Percentiles rank a stretch among this genome's conserved stretches.
These are phyloP conservation scores for Acaromyces ingoldii DNA, from an alignment of 1,284 basidiomycete genomes.

Conservation along the genomic window DNA sequence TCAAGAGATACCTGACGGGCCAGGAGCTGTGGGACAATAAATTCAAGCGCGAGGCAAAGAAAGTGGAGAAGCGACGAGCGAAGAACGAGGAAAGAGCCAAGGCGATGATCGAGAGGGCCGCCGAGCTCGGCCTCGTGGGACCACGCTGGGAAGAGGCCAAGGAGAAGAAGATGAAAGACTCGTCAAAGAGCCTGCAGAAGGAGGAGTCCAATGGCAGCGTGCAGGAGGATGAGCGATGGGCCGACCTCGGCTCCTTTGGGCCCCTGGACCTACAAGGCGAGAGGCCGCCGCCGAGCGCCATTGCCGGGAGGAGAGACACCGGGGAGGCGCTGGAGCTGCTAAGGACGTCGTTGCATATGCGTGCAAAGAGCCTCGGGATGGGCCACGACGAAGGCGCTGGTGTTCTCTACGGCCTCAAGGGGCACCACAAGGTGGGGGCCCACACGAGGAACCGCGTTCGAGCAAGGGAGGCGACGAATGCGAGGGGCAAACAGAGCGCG, in stretches of 20 bases:
- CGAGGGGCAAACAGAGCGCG: constrained; percentile 3
- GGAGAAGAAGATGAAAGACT: not conserved
- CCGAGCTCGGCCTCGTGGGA: constrained; percentile 18
- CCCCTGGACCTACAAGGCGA: constrained; percentile 28
- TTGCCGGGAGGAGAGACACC: constrained; percentile 38
- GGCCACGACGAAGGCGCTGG: not conserved
- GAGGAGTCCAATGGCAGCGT: not conserved
- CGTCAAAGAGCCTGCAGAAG: not conserved
- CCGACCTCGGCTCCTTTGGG: constrained; percentile 19
- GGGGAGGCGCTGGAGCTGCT: constrained; percentile 10
- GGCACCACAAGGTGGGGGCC: not conserved
- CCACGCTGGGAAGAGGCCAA: not conserved
- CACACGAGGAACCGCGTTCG: not conserved
- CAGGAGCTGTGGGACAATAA: constrained; percentile 31
- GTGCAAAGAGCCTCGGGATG: not conserved
- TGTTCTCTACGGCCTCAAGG: not conserved
- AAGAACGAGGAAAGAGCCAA: constrained; percentile 11
- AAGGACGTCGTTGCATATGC: not conserved
- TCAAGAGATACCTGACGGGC: constrained; percentile 29
- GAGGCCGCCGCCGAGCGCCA: constrained; percentile 35
- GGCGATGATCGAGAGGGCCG: constrained; percentile 16
- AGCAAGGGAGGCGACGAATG: not conserved
- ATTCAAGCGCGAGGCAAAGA: constrained; percentile 16
- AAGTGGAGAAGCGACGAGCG: constrained; percentile 15
- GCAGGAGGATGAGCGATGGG: constrained; percentile 16